Evolutionary conservation across 306 rosid species (phyloP).

Genomic region (Ochetophila trinervis): DNA sequence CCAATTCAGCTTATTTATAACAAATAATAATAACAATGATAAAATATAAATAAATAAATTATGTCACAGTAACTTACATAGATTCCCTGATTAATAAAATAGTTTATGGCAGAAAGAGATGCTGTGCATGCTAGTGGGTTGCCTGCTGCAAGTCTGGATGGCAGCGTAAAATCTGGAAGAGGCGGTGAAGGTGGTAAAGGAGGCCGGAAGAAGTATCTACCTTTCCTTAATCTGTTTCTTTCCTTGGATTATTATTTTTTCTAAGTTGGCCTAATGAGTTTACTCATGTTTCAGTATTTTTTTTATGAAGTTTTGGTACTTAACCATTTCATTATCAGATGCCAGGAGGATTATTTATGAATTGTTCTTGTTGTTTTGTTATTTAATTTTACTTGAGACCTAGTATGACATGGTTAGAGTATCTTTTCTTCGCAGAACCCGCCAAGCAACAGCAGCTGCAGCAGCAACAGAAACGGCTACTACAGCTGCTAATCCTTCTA

Average conservation of each 20-base stretch:
- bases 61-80: not conserved
- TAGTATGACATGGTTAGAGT: not conserved
- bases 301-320: too few relatives aligned
- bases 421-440: constrained; percentile 36
- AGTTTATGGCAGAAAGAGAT: constrained; percentile 59
- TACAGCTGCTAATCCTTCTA: constrained; percentile 31
- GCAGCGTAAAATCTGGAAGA: constrained; percentile 60
- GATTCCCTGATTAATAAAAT: constrained; percentile 4
- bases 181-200: constrained; percentile 69
- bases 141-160: constrained; percentile 56
- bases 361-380: not conserved
- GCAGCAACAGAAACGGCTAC: constrained; percentile 31
- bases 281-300: not conserved
- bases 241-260: not conserved
- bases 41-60: not conserved
- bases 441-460: constrained; percentile 24
- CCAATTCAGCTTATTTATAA: constrained; percentile 7
- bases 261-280: not conserved
- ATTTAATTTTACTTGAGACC: not conserved
- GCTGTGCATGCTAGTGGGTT: constrained; percentile 43
- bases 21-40: not conserved
- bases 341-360: not conserved
- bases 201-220: constrained; percentile 74
- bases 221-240: constrained; percentile 1
- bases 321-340: too few relatives aligned